Conservation (phyloP, 805 yeast species). For the Cyberlindnera xylosilytica region DNA sequence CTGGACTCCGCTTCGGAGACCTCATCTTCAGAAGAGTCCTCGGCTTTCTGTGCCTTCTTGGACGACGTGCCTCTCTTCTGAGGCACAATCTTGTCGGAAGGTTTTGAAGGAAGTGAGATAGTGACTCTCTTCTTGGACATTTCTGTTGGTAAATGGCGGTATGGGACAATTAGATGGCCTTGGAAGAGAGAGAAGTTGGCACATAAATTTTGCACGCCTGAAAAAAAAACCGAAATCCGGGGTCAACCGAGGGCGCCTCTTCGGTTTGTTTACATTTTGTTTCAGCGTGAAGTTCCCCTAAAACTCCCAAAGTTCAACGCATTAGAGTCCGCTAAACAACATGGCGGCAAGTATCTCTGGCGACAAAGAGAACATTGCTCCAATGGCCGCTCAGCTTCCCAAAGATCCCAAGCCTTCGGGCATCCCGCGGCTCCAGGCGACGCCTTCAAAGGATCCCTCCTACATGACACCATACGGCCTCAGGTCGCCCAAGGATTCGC, state of each 20-base stretch:
- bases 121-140: conserved; percentile 25
- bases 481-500: no score
- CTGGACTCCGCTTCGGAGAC: conserved; percentile 2
- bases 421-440: conserved; percentile 22
- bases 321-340: no score
- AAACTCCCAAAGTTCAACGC: no score
- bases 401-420: conserved; percentile 15
- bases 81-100: neutral
- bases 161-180: no score
- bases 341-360: no score
- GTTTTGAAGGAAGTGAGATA: conserved; percentile 15
- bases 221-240: no score
- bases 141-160: neutral
- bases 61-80: neutral
- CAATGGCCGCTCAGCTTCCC: neutral
- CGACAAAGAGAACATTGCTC: neutral
- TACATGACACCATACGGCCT: conserved; percentile 13
- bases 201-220: neutral
- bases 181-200: neutral
- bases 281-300: neutral
- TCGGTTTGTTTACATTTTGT: neutral
- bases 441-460: conserved; percentile 22
- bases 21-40: neutral
- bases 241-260: neutral
- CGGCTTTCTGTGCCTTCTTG: neutral